Evolutionary conservation across 495 filamentous ascomycete species (phyloP), one percentile per base, ranked within the genome.

Genomic region (Podospora sp.): DNA sequence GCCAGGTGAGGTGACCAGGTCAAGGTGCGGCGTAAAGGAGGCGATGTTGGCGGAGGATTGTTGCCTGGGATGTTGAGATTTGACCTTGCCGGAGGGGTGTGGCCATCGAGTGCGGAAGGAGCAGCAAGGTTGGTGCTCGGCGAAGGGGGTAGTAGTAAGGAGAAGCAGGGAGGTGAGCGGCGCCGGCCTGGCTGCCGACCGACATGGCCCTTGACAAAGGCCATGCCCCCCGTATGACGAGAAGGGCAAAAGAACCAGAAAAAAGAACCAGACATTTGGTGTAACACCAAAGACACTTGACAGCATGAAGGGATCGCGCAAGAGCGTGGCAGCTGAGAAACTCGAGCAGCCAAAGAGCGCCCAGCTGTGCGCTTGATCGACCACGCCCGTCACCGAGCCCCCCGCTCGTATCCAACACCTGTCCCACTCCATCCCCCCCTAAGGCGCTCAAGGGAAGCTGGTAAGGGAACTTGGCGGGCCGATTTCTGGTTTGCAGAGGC

Each of bases 11-110:
- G 21, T 4, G 14, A 4, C 40, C 40, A 46, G 40, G 40, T 49
- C 18, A 21, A 20, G 50, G 57, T 62, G 60, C 60, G 60, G 60
- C 60, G 51, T 53, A 22, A 51, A 33, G 6, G 29, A 36, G 63
- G 52, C 51, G 46, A 56, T 56, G 49, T 29, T 22, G 40, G 16
- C 46, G 9, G 24, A 24, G 24, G 63, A 12, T 49, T 36, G 63
- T 58, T 65, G 63, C 63, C 63, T 65, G 27, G n/a, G 27, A 46
- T 25, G 25, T 20, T 4, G 5, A 46, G 9, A 46, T 46, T 12
- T 12, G 5, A 14, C 40, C 40, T 46, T 18, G 40, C 11, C 40
- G 11, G 16, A 18, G 9, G 40, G 40, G 40, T 46, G 40, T 18
- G 29, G 16, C 5, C 40, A 46, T 46, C 16, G 40, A 14, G 3